Evolutionary conservation across 306 rosid genomes (phyloP).

Genomic region (Hylodesmum podocarpum): DNA sequence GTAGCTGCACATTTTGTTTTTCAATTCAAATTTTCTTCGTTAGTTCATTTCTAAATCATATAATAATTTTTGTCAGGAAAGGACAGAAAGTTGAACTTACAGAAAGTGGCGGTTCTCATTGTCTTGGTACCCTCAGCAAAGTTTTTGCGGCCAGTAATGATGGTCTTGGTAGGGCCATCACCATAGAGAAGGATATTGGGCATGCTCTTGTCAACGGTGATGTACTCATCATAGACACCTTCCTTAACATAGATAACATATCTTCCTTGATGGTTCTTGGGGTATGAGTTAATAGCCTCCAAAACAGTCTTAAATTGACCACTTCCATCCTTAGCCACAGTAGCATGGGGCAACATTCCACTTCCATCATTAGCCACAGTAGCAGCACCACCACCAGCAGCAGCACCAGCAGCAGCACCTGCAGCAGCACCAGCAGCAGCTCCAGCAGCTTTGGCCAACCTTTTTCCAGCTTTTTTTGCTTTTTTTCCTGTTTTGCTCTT

Average conservation of each 20-base stretch:
- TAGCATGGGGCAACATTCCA: slow-evolving; percentile 30
- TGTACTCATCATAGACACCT: slow-evolving; percentile 53
- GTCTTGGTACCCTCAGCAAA: slow-evolving; percentile 35
- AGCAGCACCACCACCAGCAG: no score
- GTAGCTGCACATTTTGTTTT: slow-evolving; percentile 27
- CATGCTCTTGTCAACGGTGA: slow-evolving; percentile 23
- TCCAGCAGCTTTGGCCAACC: no score
- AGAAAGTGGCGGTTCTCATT: slow-evolving; percentile 46
- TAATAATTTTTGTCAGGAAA: no score
- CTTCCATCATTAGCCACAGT: no score
- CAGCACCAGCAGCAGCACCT: no score
- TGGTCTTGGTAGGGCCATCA: slow-evolving; percentile 59
- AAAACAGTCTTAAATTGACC: slow-evolving; percentile 51
- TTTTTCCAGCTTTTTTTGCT: no score
- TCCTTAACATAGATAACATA: slow-evolving; percentile 61
- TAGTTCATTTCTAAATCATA: no score
- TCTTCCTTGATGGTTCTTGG: slow-evolving; percentile 36
- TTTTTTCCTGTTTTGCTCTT: no score
- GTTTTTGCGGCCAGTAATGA: slow-evolving; percentile 57
- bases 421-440: no score
- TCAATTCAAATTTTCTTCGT: no score
- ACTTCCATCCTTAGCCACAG: slow-evolving; percentile 71
- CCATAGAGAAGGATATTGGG: slow-evolving; percentile 59
- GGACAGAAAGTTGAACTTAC: neutral
- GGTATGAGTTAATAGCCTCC: slow-evolving; percentile 57